Base-by-base conservation (phyloP, 352 stramenopile species). In the Phytopythium litorale region DNA sequence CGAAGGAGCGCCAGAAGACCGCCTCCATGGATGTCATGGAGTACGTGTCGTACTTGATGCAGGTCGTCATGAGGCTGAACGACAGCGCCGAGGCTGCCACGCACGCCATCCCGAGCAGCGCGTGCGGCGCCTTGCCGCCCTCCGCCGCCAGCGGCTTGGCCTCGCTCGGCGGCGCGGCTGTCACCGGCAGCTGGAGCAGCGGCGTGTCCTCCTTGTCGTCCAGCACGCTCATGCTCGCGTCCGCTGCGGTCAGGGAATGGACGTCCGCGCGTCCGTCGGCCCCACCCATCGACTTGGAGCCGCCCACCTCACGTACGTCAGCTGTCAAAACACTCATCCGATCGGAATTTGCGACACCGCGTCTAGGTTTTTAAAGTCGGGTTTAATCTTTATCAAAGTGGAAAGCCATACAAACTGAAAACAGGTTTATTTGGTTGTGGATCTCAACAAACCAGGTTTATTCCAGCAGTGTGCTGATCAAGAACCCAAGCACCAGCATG, bases 51-150 rank as follows among this genome's bases (percentile, higher is more conserved):
- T 81, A 88, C 76, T 92, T 92, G 67, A 90, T 69, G 46, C 88
- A 76, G 18, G 78, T 88, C 19, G 75, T 85, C 80, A 91, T 91
- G 75, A 90, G 61, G 53, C 81, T 89, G 64, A 92, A 92, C 63
- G 78, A 90, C 21, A 92, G 66, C 1, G 83, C 84, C 19, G 84
- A 87, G 48, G 71, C 52, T 0, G 81, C 81, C 23, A 92, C 80
- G 50, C 68, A 82, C 32, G 67, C 56, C 13, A 92, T 74, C 33
- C 83, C 83, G 21, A 87, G 50, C 23, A 91, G 68, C 43, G 72
- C 68, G 65, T 84, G 79, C n/a, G 72, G 71, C 58, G 1, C 3
- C 18, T 51, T 28, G 43, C 71, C 66, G 21, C 33, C 58, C 37
- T 25, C 42, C 30, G 66, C 53, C 16, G 40, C 12, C 16, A 43